Percentiles rank a stretch among this genome's conserved stretches.
Conservation (phyloP, 202 grass and related monocot species). For the Bolboschoenoplectus hybrid region DNA sequence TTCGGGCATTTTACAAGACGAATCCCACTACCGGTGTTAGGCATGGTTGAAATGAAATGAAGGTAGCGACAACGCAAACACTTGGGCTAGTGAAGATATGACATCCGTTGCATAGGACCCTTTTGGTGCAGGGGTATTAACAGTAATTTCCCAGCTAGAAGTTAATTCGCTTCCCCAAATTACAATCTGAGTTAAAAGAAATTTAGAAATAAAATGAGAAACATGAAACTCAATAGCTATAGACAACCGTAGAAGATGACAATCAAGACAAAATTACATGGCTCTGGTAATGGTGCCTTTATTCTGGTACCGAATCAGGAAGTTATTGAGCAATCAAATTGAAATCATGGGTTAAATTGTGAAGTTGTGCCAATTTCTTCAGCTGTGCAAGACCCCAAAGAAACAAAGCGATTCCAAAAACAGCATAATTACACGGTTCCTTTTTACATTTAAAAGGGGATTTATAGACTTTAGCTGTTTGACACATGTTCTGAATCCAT, state of each 20-base stretch:
- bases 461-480: not conserved
- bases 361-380: not conserved
- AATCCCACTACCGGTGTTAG: conserved; percentile 27
- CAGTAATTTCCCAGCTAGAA: conserved; percentile 25
- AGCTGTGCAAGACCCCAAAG: not conserved
- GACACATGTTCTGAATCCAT: not conserved
- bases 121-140: conserved; percentile 1
- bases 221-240: conserved; percentile 1
- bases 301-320: not conserved
- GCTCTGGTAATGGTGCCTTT: conserved; percentile 1
- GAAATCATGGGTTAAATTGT: not conserved
- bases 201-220: conserved; percentile 21
- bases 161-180: not conserved
- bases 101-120: not conserved
- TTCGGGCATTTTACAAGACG: conserved; percentile 86
- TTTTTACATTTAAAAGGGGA: not conserved
- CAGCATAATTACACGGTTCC: not conserved
- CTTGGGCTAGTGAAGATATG: conserved; percentile 13
- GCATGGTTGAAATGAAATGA: conserved; percentile 36
- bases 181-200: not conserved
- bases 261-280: not conserved
- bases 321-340: not conserved
- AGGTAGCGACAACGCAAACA: not conserved
- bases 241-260: not conserved
- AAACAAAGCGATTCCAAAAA: not conserved